Conservation (phyloP, 148 eudicot genomes). For the Amaranthus cruentus region DNA sequence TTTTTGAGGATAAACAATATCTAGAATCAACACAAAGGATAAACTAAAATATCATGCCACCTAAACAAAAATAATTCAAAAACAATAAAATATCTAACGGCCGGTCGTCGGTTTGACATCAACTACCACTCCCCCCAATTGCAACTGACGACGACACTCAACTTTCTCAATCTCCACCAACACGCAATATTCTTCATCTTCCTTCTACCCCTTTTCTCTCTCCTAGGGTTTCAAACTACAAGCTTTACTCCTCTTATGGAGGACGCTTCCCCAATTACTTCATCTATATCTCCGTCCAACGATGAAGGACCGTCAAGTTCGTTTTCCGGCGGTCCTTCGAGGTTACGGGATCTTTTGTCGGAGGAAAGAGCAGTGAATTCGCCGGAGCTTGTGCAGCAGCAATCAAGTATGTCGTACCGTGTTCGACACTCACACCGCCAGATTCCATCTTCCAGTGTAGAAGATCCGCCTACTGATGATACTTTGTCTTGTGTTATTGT, state of each 20-base stretch:
- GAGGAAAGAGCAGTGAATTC: not conserved
- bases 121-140: slow-evolving; percentile 7
- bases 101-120: not conserved
- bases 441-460: not conserved
- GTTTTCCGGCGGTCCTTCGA: slow-evolving; percentile 7
- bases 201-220: slow-evolving; percentile 17
- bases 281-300: slow-evolving; percentile 5
- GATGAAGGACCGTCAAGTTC: slow-evolving; percentile 10
- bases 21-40: no score
- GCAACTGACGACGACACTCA: not conserved
- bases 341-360: slow-evolving; percentile 3
- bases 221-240: slow-evolving; percentile 25
- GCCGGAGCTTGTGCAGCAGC: slow-evolving; percentile 25
- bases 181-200: slow-evolving; percentile 4
- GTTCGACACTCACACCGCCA: slow-evolving; percentile 10
- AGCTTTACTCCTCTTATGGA: slow-evolving; percentile 2
- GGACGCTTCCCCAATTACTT: not conserved
- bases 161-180: slow-evolving; percentile 8
- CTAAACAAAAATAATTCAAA: no score
- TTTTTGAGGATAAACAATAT: no score
- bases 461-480: slow-evolving; percentile 36
- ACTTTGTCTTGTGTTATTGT: slow-evolving; percentile 55
- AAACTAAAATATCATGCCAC: no score
- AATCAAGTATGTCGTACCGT: slow-evolving; percentile 27
- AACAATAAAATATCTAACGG: no score